Evolutionary conservation across 2,329 filamentous ascomycete species (phyloP), one percentile per base, ranked within the genome.

Genomic region (Aspergillaceae sp.): DNA sequence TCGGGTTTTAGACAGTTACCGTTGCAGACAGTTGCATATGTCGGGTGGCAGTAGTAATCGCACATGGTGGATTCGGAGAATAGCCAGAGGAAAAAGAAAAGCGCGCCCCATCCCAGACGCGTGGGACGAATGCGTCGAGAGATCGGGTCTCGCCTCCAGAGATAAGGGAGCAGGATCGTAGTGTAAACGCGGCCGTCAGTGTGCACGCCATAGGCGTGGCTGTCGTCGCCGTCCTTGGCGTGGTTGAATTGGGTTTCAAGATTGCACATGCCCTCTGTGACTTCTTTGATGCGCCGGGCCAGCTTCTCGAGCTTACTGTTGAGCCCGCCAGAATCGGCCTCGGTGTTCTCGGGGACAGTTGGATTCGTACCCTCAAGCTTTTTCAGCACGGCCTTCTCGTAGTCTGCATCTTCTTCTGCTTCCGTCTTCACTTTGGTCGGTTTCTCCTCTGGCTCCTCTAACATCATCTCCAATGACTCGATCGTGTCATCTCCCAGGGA

Each of bases 1-100:
- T 78, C 65, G 19, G 69, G 69, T 38, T 71, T 65, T 32, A 78
- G 64, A 44, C 74, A 75, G 48, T 73, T 76, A 26, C 72, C 74
- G 33, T 68, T 61, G 52, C 77, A 78, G 5, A 56, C 66, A 8
- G 63, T 53, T 4, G 75, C 72, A 48, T 75, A 72, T 5, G 63
- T 51, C 3, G 72, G 73, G 41, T 77, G 73, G 56, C 74, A 77
- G 59, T 75, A 79, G 29, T 69, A 61, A 33, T 75, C 70, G 51
- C 72, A 74, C 57, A 76, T 70, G 33, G 67, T 57, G 30, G 65
- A 65, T 59, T 78, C 75, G 36, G 67, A 57, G 29, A 74, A 53
- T 54, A 71, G 74, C 75, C 75, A 82, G 34, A 63, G 53, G 11
- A 73, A 56, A 11, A 71, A 62, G 5, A 67, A 26, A 1, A 75